Percentiles rank a stretch among this genome's conserved stretches.
Conservation (phyloP, 306 rosid species). For the Arachis stenosperma region DNA sequence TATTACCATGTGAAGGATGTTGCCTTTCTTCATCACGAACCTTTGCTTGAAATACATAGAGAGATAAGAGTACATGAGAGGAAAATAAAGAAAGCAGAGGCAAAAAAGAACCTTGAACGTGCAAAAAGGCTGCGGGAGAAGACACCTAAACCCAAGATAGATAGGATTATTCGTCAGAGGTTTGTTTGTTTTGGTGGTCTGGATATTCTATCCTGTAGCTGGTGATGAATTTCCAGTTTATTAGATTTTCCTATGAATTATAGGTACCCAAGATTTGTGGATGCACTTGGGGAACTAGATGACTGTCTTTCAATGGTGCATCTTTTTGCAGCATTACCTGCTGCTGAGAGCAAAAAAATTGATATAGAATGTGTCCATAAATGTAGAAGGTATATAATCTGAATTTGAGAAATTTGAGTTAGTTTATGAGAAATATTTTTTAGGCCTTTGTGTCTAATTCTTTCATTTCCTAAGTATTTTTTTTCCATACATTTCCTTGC, state of each 20-base stretch:
- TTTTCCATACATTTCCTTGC: too few species aligned
- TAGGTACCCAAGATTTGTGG: conserved; percentile 88
- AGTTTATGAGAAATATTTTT: neutral
- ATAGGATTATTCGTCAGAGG: conserved; percentile 80
- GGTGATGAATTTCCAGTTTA: conserved; percentile 10
- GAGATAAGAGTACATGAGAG: conserved; percentile 69
- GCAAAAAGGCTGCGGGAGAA: conserved; percentile 58
- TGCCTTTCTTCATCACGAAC: conserved; percentile 89
- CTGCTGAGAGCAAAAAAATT: conserved; percentile 67
- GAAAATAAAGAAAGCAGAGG: conserved; percentile 83
- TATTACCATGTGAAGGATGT: conserved; percentile 92
- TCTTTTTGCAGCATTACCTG: conserved; percentile 90
- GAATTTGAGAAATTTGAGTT: conserved; percentile 4
- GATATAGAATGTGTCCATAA: conserved; percentile 67
- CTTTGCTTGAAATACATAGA: conserved; percentile 72
- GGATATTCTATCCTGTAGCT: neutral
- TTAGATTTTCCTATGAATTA: conserved; percentile 25
- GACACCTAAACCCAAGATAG: conserved; percentile 66
- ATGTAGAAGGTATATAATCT: conserved; percentile 69
- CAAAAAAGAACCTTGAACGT: conserved; percentile 78
- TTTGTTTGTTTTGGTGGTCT: conserved; percentile 36
- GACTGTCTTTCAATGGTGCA: conserved; percentile 93
- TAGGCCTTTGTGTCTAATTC: neutral
- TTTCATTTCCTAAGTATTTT: neutral
- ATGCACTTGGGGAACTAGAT: conserved; percentile 91